phyloP scores from a whole-genome alignment of 2,329 filamentous ascomycete genomes.

The Kalaharituber pfeilii region DNA sequence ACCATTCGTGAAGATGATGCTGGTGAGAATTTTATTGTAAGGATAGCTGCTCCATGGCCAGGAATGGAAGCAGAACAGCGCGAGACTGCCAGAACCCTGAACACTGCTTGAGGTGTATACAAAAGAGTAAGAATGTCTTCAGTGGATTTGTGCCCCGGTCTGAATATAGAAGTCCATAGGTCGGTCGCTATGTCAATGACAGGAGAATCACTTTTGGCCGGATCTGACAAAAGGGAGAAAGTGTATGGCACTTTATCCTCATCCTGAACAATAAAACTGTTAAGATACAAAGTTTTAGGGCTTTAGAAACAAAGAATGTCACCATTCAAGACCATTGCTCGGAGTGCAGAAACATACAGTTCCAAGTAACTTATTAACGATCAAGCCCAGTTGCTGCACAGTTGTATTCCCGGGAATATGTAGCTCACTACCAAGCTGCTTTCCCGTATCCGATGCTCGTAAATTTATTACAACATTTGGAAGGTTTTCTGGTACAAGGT shows the following conservation, averaged over 20 bases:
- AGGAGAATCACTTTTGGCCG: conserved; percentile 17
- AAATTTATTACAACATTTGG: conserved; percentile 22
- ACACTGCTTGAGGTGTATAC: conserved; percentile 73
- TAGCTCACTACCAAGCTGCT: conserved; percentile 20
- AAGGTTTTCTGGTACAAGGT: conserved; percentile 18
- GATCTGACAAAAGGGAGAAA: conserved; percentile 21
- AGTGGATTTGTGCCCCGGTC: conserved; percentile 34
- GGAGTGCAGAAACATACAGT: conserved; percentile 18
- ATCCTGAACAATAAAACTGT: conserved; percentile 12
- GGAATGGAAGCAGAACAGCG: conserved; percentile 75
- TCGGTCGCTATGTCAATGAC: conserved; percentile 23
- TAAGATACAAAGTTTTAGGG: too few relatives aligned
- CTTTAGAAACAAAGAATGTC: neutral
- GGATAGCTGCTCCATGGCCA: conserved; percentile 80
- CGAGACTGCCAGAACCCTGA: conserved; percentile 80
- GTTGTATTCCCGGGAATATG: conserved; percentile 21
- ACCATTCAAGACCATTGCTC: too few relatives aligned
- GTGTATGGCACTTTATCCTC: conserved; percentile 22
- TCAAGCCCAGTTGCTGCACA: conserved; percentile 20
- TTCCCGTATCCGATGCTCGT: conserved; percentile 21
- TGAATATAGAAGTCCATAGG: conserved; percentile 24
- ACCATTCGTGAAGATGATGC: conserved; percentile 58
- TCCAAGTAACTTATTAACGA: conserved; percentile 22
- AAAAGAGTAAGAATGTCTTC: conserved; percentile 46
- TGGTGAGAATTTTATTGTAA: conserved; percentile 73